A percentile compares a stretch with the other conserved stretches of the same genome.
These are phyloP conservation scores for Capronia americana DNA, from an alignment of 2,329 filamentous ascomycete genomes.

Conservation along the genomic window DNA sequence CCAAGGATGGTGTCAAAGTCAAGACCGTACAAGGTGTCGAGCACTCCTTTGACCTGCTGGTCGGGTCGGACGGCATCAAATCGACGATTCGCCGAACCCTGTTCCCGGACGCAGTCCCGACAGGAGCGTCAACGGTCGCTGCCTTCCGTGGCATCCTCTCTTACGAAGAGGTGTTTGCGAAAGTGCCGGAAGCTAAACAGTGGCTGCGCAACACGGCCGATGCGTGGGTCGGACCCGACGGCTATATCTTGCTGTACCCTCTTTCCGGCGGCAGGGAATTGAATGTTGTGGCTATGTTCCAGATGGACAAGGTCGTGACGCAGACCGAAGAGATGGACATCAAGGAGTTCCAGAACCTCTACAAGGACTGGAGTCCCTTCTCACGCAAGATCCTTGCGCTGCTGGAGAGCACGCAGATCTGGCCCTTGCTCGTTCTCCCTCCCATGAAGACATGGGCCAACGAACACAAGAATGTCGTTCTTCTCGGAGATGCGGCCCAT, in stretches of 20 bases:
- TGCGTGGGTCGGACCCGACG: conserved; percentile 35
- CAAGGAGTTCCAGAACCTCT: conserved; percentile 30
- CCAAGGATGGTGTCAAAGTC: conserved; percentile 27
- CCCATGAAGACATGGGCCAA: conserved; percentile 52
- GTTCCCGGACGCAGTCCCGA: conserved; percentile 51
- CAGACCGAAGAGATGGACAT: conserved; percentile 33
- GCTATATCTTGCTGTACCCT: conserved; percentile 38
- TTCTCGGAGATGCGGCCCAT: conserved; percentile 49
- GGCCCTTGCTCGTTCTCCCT: conserved; percentile 54
- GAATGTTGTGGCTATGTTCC: conserved; percentile 36
- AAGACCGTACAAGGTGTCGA: conserved; percentile 38
- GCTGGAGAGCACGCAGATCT: conserved; percentile 50
- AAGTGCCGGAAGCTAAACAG: conserved; percentile 35
- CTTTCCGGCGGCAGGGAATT: conserved; percentile 35
- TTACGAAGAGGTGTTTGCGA: conserved; percentile 48
- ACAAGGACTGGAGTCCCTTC: conserved; percentile 32
- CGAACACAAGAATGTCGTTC: conserved; percentile 50
- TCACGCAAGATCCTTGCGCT: conserved; percentile 30
- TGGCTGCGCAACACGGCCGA: conserved; percentile 36
- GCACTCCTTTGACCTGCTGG: conserved; percentile 47
- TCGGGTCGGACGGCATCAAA: conserved; percentile 54
- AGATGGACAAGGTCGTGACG: conserved; percentile 33
- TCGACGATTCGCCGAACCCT: conserved; percentile 49
- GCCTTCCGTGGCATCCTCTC: conserved; percentile 57
- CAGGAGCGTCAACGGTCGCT: conserved; percentile 50